Conservation (phyloP, 1,139 yeast genomes). For the Yamadazyma diospyri region DNA sequence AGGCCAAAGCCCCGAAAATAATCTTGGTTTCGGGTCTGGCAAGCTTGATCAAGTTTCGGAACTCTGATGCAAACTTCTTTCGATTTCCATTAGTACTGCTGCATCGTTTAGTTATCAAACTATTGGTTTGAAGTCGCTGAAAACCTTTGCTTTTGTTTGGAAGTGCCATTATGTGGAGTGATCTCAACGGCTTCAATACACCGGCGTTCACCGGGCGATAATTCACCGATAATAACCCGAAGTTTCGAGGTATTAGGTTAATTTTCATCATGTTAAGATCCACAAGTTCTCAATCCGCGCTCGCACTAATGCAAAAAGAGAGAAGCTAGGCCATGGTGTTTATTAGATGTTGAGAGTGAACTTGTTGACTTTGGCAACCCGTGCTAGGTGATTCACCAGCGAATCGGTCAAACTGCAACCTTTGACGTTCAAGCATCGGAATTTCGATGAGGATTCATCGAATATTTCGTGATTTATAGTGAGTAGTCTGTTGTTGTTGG, state of each 20-base stretch:
- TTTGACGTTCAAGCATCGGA: slow-evolving; percentile 2
- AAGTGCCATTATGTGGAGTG: too few species aligned
- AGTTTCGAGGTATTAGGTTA: too few species aligned
- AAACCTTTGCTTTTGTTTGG: too few species aligned
- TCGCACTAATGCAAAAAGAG: too few species aligned
- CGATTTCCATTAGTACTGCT: slow-evolving; percentile 1
- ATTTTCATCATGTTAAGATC: too few species aligned
- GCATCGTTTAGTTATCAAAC: slow-evolving; percentile 5
- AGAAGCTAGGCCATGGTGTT: too few species aligned
- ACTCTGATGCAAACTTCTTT: slow-evolving; percentile 16
- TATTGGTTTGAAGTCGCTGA: too few species aligned
- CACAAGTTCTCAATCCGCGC: too few species aligned
- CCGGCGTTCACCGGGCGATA: too few species aligned
- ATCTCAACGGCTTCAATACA: too few species aligned
- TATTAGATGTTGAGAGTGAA: slow-evolving; percentile 7
- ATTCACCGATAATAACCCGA: too few species aligned
- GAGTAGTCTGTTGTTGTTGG: slow-evolving; percentile 14
- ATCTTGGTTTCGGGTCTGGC: slow-evolving; percentile 39
- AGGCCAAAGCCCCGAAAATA: slow-evolving; percentile 49
- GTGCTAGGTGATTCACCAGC: neutral
- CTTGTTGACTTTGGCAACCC: slow-evolving; percentile 3
- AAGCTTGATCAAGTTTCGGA: slow-evolving; percentile 26
- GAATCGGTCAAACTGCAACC: neutral
- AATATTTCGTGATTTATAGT: slow-evolving; percentile 14
- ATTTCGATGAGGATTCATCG: neutral